Evolutionary conservation across 805 yeast species (phyloP).

Genomic region (Zygoascus flipseniorum): DNA sequence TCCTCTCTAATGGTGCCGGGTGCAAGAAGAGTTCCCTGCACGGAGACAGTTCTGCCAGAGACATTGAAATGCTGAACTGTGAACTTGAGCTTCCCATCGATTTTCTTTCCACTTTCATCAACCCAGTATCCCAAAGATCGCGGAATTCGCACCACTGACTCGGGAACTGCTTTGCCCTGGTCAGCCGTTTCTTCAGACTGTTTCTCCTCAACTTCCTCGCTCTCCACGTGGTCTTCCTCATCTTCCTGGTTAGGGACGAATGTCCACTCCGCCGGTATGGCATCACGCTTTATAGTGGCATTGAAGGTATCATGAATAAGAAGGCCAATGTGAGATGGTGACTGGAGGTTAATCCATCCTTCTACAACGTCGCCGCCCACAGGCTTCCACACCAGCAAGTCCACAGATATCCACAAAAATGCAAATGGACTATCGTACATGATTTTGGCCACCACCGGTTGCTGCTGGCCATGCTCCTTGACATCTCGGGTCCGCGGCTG

Average conservation of each 20-base stretch:
- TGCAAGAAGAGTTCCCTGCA: conserved; percentile 75
- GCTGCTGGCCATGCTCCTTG: conserved; percentile 33
- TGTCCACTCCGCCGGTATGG: conserved; percentile 80
- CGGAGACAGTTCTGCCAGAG: conserved; percentile 72
- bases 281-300: conserved; percentile 78
- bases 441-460: conserved; percentile 50
- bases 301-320: conserved; percentile 89
- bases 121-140: conserved; percentile 79
- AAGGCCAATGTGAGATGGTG: conserved; percentile 90
- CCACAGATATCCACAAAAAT: conserved; percentile 78
- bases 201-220: neutral
- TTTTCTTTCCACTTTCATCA: conserved; percentile 60
- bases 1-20: conserved; percentile 55
- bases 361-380: conserved; percentile 77
- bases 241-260: conserved; percentile 76
- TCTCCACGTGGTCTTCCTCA: conserved; percentile 24
- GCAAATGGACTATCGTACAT: conserved; percentile 80
- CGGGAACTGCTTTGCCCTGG: neutral
- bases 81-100: conserved; percentile 79
- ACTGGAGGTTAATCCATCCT: conserved; percentile 85
- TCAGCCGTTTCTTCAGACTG: conserved; percentile 11
- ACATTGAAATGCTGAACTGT: conserved; percentile 56
- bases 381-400: conserved; percentile 84
- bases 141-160: conserved; percentile 8
- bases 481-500: conserved; percentile 17